Conservation (phyloP, 495 filamentous ascomycete species). For the Penicillium arizonense region DNA sequence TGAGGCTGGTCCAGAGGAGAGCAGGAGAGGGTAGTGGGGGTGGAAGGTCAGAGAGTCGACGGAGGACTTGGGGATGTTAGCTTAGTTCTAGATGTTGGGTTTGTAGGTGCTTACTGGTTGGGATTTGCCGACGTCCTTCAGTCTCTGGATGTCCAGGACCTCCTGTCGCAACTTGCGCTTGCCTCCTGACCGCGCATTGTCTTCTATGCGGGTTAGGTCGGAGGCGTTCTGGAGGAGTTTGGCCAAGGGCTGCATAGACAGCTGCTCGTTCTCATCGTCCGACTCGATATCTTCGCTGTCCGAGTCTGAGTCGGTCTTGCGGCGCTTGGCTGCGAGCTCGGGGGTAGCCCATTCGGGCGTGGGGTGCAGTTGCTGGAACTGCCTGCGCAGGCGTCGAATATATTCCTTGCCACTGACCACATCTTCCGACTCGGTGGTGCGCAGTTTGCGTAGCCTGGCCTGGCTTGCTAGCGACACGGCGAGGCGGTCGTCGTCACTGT, state of each 20-base stretch:
- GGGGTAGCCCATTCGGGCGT: conserved; percentile 73
- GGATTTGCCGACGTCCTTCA: conserved; percentile 60
- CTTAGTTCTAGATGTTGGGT: background rate
- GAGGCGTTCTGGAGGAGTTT: conserved; percentile 70
- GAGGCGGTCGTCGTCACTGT: conserved; percentile 92
- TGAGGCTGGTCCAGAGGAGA: conserved; percentile 82
- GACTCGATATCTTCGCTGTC: conserved; percentile 51
- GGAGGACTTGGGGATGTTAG: conserved; percentile 57
- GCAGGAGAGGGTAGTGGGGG: conserved; percentile 78
- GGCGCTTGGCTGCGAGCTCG: conserved; percentile 45
- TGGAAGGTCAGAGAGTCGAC: conserved; percentile 87
- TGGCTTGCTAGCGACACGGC: conserved; percentile 75
- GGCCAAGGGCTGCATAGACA: conserved; percentile 72
- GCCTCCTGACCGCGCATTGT: conserved; percentile 31
- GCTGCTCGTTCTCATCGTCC: conserved; percentile 59
- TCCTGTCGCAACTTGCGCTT: conserved; percentile 76
- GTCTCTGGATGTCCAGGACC: conserved; percentile 77
- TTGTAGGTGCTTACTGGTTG: conserved; percentile 50
- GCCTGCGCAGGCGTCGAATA: conserved; percentile 69
- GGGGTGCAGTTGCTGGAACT: conserved; percentile 79
- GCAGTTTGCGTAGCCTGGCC: conserved; percentile 73
- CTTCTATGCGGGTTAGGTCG: conserved; percentile 48
- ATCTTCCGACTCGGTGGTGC: conserved; percentile 78
- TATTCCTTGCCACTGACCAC: conserved; percentile 85
- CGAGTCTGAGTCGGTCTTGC: conserved; percentile 49